Conservation (phyloP, 192 early-diverging fungal genomes). For the Podila epigama region DNA sequence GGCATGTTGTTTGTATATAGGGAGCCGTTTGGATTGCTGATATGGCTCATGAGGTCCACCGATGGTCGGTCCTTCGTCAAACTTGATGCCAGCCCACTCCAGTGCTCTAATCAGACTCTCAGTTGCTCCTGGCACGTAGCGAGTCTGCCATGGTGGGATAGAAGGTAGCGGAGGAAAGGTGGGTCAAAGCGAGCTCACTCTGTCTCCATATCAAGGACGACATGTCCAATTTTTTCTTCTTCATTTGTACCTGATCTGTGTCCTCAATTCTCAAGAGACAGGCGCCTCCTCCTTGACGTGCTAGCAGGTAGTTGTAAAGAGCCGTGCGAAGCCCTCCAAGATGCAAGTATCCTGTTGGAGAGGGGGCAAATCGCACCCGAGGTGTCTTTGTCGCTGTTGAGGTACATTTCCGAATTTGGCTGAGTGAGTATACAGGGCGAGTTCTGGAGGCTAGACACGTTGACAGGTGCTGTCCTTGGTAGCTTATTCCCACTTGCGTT, state of each 20-base stretch:
- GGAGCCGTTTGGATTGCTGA: conserved; percentile 80
- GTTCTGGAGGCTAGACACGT: neutral
- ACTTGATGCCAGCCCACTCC: conserved; percentile 77
- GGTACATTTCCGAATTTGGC: neutral
- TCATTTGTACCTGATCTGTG: conserved; percentile 73
- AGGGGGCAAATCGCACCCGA: conserved; percentile 92
- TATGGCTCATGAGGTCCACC: conserved; percentile 67
- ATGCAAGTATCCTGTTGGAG: conserved; percentile 92
- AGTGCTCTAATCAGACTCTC: conserved; percentile 72
- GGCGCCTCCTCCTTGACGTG: conserved; percentile 72
- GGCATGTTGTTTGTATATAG: conserved; percentile 74
- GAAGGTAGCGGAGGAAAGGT: too few relatives aligned
- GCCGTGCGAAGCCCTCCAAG: conserved; percentile 93
- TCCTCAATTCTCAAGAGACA: conserved; percentile 95
- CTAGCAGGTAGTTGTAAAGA: conserved; percentile 89
- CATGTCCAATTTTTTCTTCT: neutral
- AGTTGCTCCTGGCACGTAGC: conserved; percentile 75
- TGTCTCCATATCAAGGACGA: neutral
- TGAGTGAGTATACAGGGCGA: neutral
- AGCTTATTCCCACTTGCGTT: neutral
- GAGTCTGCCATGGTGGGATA: conserved; percentile 58
- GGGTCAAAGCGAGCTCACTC: neutral
- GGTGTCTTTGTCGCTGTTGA: conserved; percentile 12
- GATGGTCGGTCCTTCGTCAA: conserved; percentile 79
- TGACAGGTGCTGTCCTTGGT: neutral